Conservation (phyloP, 2,329 filamentous ascomycete species). For the Botrytis medusae region DNA sequence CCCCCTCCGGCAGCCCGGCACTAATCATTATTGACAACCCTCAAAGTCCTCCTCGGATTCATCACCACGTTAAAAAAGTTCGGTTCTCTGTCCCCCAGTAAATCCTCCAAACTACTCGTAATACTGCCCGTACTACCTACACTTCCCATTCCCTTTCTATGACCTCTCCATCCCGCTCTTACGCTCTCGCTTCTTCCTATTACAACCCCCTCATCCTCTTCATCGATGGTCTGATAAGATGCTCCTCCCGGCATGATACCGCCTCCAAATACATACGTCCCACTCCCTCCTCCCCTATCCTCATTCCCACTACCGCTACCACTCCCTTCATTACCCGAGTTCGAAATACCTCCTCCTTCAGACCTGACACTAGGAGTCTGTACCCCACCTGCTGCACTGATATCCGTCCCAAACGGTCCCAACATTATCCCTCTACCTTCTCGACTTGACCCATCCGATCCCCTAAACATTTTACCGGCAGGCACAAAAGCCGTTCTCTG, state of each 20-base stretch:
- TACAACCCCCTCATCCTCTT: conserved; percentile 32
- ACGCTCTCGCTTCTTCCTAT: conserved; percentile 21
- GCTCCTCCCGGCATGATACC: conserved; percentile 29
- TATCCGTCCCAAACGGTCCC: conserved; percentile 35
- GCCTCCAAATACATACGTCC: conserved; percentile 27
- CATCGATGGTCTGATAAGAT: conserved; percentile 34
- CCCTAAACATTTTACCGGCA: neutral
- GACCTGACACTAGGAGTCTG: conserved; percentile 16
- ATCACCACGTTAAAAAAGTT: conserved; percentile 70
- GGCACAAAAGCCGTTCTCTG: conserved; percentile 53
- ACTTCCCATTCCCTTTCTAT: neutral
- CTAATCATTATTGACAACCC: conserved; percentile 59
- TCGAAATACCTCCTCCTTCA: neutral
- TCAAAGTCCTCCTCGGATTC: conserved; percentile 65
- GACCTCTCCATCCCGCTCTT: conserved; percentile 40
- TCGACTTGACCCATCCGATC: neutral
- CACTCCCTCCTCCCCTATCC: neutral
- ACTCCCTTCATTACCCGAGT: conserved; percentile 9
- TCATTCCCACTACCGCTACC: conserved; percentile 13
- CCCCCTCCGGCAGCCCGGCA: neutral
- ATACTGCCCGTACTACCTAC: conserved; percentile 34
- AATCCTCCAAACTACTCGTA: conserved; percentile 50
- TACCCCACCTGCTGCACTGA: conserved; percentile 17
- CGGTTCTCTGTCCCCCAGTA: conserved; percentile 63
- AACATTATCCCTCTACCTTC: conserved; percentile 24